These are phyloP conservation scores for Entomortierella parvispora DNA, from an alignment of 192 early-diverging fungal species.

Conservation along the genomic window DNA sequence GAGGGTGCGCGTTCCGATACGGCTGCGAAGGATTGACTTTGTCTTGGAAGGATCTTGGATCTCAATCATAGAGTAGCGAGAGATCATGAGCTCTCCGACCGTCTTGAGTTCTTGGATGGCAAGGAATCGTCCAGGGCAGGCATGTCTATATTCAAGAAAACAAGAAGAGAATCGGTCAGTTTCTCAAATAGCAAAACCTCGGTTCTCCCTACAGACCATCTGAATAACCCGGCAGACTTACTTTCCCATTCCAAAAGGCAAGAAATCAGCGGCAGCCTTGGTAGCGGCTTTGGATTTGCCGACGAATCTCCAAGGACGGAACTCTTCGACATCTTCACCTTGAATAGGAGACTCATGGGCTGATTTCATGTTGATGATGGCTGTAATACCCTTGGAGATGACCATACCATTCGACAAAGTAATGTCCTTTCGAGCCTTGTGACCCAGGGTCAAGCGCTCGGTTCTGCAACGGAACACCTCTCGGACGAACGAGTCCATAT, in stretches of 20 bases:
- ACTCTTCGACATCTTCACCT: slow-evolving; percentile 46
- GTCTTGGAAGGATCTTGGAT: slow-evolving; percentile 34
- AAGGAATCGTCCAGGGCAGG: slow-evolving; percentile 54
- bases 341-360: slow-evolving; percentile 23
- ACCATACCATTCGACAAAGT: slow-evolving; percentile 43
- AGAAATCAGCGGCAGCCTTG: slow-evolving; percentile 45
- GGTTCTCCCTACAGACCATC: too few relatives aligned
- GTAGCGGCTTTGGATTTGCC: slow-evolving; percentile 30
- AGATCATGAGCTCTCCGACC: slow-evolving; percentile 11
- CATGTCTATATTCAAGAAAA: slow-evolving; percentile 13
- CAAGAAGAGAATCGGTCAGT: not conserved
- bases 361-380: slow-evolving; percentile 34
- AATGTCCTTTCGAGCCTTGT: slow-evolving; percentile 34
- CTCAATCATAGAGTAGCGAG: slow-evolving; percentile 33
- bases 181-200: too few relatives aligned
- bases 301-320: slow-evolving; percentile 56
- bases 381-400: slow-evolving; percentile 32
- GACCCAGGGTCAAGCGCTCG: slow-evolving; percentile 10
- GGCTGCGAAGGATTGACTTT: slow-evolving; percentile 6
- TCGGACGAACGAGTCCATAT: slow-evolving; percentile 54
- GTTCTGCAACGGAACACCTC: slow-evolving; percentile 49
- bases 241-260: slow-evolving; percentile 56
- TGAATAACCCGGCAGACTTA: slow-evolving; percentile 19
- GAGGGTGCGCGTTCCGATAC: slow-evolving; percentile 7
- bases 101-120: slow-evolving; percentile 35